Evolutionary conservation across 345 rosid genomes (phyloP), one percentile per base, ranked within the genome.

Genomic region (Gynandropsis gynandra): DNA sequence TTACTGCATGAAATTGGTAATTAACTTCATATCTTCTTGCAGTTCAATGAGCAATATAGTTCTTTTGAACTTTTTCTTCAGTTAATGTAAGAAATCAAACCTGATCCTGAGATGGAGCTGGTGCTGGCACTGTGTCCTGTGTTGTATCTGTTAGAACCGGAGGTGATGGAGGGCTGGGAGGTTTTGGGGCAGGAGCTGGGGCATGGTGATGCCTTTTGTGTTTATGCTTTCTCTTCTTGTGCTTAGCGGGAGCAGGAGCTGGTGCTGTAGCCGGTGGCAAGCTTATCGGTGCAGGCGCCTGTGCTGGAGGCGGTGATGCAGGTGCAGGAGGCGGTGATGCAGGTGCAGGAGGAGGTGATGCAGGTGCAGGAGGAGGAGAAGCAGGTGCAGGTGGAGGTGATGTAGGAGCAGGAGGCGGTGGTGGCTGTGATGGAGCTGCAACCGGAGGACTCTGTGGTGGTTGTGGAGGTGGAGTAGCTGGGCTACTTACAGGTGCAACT

Each of bases 131-230:
- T 14, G 76, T 71, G 51, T 79, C 93, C 39, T 77, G 80, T 1
- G 80, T 47, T 1, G 80, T 47, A 24, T 64, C 78, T 52, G 83
- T 58, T 12, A 73, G 47, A 5, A 85, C 61, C 17, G 95, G 87
- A 43, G 97, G 95, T 48, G 92, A 68, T n/a, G 97, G 95, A 15
- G 97, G 97, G 67, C 97, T 83, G 8, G 76, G 80, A 16, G 72
- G 69, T 12, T 18, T 59, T 56, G 95, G 95, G 46, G 81, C 89
- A 20, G 86, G 82, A 18, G 95, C 89, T 43, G 78, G 83, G 10
- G 86, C 79, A 35, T 75, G 71, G 65, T 59, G 89, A 70, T 79
- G 89, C 64, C 31, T 70, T 69, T 59, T 81, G 69, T 79, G 89
- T 70, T 49, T 81, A 67, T 81, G 94, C 68, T 68, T 76, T 59